Evolutionary conservation across 192 early-diverging fungal genomes (phyloP).

Genomic region (Glomus cerebriforme): DNA sequence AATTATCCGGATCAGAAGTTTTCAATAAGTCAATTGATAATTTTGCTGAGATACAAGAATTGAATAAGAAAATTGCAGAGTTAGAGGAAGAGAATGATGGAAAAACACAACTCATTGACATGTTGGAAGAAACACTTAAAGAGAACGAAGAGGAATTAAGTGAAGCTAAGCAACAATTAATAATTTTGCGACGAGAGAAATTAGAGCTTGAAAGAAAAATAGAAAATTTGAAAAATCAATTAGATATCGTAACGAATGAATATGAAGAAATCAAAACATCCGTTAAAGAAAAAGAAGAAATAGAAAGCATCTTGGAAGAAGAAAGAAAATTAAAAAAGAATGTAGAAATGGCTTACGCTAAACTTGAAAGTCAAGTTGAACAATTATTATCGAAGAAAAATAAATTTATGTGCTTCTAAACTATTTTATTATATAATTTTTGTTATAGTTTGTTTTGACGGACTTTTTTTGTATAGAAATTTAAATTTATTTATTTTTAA

Average conservation of each 20-base stretch:
- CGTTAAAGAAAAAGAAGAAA: background rate
- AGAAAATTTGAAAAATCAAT: background rate
- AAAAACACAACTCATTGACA: background rate
- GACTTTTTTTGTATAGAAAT: too few relatives aligned
- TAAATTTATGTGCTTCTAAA: slow-evolving; percentile 12
- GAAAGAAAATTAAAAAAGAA: background rate
- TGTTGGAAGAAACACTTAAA: background rate
- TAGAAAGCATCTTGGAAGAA: background rate
- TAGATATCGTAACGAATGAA: background rate
- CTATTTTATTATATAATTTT: slow-evolving; percentile 4
- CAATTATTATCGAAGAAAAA: background rate
- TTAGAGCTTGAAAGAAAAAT: background rate
- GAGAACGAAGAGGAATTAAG: background rate
- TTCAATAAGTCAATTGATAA: too few relatives aligned
- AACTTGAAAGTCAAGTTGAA: slow-evolving; percentile 8
- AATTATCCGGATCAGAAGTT: background rate
- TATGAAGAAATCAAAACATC: background rate
- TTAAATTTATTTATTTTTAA: too few relatives aligned
- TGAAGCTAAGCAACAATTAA: background rate
- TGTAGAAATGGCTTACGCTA: background rate
- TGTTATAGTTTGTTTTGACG: background rate
- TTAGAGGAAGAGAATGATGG: background rate
- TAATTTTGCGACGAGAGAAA: background rate
- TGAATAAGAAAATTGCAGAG: background rate
- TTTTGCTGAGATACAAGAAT: background rate